Evolutionary conservation across 257 asterid genomes (phyloP), one percentile per base, ranked within the genome.

Genomic region (Scutellaria galericulata): DNA sequence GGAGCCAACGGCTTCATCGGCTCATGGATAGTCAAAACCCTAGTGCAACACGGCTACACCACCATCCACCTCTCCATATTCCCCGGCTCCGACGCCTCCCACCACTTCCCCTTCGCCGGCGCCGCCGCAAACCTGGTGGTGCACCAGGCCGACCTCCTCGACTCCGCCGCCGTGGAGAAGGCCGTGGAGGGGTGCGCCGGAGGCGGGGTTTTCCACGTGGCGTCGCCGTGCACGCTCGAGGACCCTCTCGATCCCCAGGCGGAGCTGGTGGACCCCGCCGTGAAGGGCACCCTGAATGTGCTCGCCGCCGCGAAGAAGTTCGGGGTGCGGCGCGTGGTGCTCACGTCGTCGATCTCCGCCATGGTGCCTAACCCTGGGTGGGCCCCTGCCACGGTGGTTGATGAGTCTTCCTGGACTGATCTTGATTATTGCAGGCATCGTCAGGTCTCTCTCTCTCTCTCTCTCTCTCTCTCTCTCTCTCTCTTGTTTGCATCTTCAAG

Each of bases 1-100:
- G 98, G 98, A 48, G 97, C 98, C 76, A 89, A 89, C 79, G 98
- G 98, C 7, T 90, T 90, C 96, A 90, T 93, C 55, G 98, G 98
- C 13, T 83, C 98, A 7, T 86, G 95, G 92, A 40, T 93, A 42
- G 86, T 93, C 54, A 86, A 82, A 74, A 87, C 91, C 70, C 89
- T 93, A 1, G 59, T 93, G 1, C 84, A 84, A 61, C 64, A 69
- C 66, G 91, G 92, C 81, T 93, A 93, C 96, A 81, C 90, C 83
- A 84, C 90, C 67, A 89, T 93, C 77, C 96, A 87, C 88, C 92
- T 90, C 82, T 83, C 96, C 31, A 76, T 93, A 8, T 83, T 78
- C 75, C 98, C 97, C 45, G 90, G 88, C 68, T 81, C 97, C 66
- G 90, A 87, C 81, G 68, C 96, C 2, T 76, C 96, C 5, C 98